phyloP scores from a whole-genome alignment of 768 basidiomycete species.

The Termitomyces sp. region DNA sequence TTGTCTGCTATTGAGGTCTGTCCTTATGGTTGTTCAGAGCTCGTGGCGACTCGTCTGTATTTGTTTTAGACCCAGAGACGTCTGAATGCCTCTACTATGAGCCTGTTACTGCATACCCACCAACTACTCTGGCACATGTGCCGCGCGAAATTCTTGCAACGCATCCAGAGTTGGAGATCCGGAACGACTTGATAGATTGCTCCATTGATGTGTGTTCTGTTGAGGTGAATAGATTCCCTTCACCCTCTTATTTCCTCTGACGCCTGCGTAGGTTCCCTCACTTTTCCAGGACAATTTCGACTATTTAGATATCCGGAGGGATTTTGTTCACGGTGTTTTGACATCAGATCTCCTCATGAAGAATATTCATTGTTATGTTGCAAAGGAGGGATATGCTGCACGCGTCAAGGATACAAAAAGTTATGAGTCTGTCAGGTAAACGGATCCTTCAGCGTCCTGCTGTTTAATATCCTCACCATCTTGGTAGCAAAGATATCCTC shows the following conservation, averaged over 20 bases:
- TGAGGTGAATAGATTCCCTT: conserved; percentile 51
- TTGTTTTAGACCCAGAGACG: conserved; percentile 72
- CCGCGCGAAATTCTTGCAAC: conserved; percentile 74
- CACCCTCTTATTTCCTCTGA: not conserved
- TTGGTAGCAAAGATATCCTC: conserved; percentile 81
- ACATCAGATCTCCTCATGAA: conserved; percentile 95
- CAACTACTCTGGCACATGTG: conserved; percentile 54
- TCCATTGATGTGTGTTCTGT: conserved; percentile 92
- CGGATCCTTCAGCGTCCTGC: not conserved
- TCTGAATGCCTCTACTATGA: conserved; percentile 86
- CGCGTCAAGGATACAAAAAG: conserved; percentile 91
- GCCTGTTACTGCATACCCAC: conserved; percentile 67
- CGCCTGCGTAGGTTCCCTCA: conserved; percentile 70
- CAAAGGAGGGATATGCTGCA: conserved; percentile 87
- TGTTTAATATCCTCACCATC: not conserved
- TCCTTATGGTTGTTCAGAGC: conserved; percentile 39
- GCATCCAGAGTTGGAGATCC: conserved; percentile 80
- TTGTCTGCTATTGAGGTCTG: not conserved
- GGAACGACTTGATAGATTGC: conserved; percentile 86
- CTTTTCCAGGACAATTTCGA: conserved; percentile 99
- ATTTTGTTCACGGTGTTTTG: conserved; percentile 93
- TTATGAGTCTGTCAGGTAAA: conserved; percentile 84
- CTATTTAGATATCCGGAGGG: conserved; percentile 85
- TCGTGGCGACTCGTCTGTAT: conserved; percentile 70
- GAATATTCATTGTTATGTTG: conserved; percentile 88